phyloP scores from a whole-genome alignment of 352 stramenopile species.

The Pythium biforme region DNA sequence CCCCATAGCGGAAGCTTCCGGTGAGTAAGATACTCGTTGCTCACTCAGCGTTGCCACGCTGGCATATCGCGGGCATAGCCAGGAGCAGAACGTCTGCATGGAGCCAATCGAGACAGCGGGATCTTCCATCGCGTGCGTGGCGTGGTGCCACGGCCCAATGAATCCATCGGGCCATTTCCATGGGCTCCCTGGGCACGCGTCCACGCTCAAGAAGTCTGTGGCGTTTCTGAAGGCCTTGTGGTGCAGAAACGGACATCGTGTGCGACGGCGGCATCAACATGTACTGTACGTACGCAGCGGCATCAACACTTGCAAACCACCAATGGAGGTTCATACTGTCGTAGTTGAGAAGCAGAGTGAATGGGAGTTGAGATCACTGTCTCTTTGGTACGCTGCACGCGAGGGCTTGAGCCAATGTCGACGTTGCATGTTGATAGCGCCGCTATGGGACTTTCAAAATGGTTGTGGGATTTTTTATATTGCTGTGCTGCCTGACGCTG shows the following conservation, averaged over 20 bases:
- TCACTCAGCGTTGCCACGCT: not conserved
- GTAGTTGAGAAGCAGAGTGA: too few species aligned
- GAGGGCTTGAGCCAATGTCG: too few species aligned
- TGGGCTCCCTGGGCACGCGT: not conserved
- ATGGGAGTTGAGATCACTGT: too few species aligned
- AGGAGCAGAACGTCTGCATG: slow-evolving; percentile 11
- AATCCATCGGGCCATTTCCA: not conserved
- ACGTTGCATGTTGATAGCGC: too few species aligned
- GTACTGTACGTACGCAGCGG: not conserved
- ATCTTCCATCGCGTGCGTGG: not conserved
- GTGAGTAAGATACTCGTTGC: not conserved
- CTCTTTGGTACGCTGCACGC: too few species aligned
- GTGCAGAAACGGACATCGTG: too few species aligned
- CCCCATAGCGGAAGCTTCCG: not conserved
- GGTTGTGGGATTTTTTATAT: not conserved
- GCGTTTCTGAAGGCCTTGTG: too few species aligned
- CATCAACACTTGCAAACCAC: not conserved
- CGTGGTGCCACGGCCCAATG: not conserved
- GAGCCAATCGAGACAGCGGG: slow-evolving; percentile 3
- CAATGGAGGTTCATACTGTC: too few species aligned
- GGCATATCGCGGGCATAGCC: slow-evolving; percentile 1
- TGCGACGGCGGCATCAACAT: too few species aligned
- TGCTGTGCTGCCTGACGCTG: too few species aligned
- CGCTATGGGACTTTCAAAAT: too few species aligned
- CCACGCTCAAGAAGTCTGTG: not conserved